Evolutionary conservation across 768 basidiomycete genomes (phyloP), one percentile per base, ranked within the genome.

Genomic region (Suillus placidus): DNA sequence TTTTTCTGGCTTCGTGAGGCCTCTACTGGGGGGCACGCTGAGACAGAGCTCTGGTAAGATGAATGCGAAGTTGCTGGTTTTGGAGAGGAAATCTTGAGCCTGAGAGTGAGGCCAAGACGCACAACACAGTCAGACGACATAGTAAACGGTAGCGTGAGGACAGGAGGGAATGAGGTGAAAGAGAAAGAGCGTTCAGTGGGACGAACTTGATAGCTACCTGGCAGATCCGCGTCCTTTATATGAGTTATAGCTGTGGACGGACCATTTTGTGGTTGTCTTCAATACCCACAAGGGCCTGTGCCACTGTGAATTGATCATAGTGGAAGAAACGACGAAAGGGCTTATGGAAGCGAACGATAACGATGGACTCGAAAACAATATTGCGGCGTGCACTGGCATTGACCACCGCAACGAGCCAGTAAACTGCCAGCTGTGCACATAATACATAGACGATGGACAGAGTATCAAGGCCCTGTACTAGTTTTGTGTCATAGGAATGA

Each of bases 81-180:
- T 18, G 16, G 30, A 30, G 30, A 52, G 51, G 51, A 32, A 18
- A 8, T 18, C 9, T 52, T 30, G 51, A 52, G 16, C 30, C 7
- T 52, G 30, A 52, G 51, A 52, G 51, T 52, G 51, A 32, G 51
- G 51, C 51, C 51, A 32, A 52, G 51, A 52, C 51, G 51, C 16
- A 52, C 7, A 18, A 52, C 4, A 52, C 3, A 1, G 51, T 30
- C 51, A 10, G 16, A 18, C 16, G 26, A 52, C 51, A 52, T 52
- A 2, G 51, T 32, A 9, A 52, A 30, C 30, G 32, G 51, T 52
- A 16, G 30, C 30, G 30, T 18, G 51, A 52, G 30, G 51, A n/a
- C 10, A 16, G 26, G 30, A 8, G 26, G 51, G 16, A 18, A 16
- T 6, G 47, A 49, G 12, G 47, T 52, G 26, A 52, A 26, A 16